Percentiles rank a stretch among this genome's conserved stretches.
Evolutionary conservation across 768 basidiomycete genomes (phyloP).

Genomic region (Infundibulicybe gibba): DNA sequence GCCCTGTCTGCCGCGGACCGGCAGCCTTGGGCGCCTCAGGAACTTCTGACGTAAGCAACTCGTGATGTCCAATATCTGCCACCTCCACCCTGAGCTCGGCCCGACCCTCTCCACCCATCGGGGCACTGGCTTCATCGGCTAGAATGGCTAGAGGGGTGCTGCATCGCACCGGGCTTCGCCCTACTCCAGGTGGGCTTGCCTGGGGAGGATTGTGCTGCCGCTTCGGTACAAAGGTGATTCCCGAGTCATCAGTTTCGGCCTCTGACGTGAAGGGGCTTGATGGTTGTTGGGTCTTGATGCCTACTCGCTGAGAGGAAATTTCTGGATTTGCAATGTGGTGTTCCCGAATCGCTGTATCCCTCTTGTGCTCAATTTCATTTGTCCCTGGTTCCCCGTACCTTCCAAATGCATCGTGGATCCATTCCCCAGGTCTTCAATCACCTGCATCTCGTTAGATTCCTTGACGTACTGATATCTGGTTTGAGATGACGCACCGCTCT

Average conservation of each 20-base stretch:
- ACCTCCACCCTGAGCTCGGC: not conserved
- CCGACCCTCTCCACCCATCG: not conserved
- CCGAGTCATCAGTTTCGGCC: conserved; percentile 67
- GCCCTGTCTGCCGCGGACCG: conserved; percentile 46
- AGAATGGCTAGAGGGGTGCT: not conserved
- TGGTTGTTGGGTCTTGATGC: too few relatives aligned
- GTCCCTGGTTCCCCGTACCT: not conserved
- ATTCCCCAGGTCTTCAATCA: conserved; percentile 80
- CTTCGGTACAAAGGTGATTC: conserved; percentile 71
- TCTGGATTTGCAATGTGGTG: too few relatives aligned
- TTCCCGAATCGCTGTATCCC: too few relatives aligned
- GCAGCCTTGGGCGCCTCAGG: conserved; percentile 19
- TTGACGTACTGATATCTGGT: not conserved
- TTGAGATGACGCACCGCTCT: conserved; percentile 40
- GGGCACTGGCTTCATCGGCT: not conserved
- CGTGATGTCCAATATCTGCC: too few relatives aligned
- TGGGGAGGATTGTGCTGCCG: conserved; percentile 17
- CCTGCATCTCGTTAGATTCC: conserved; percentile 24
- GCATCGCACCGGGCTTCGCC: not conserved
- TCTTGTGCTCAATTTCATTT: too few relatives aligned
- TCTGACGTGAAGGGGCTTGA: conserved; percentile 31
- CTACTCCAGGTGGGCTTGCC: not conserved
- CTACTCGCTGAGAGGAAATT: too few relatives aligned
- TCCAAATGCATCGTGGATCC: conserved; percentile 76
- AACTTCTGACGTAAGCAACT: conserved; percentile 6